These are phyloP conservation scores for Tirmania nivea DNA, from an alignment of 495 filamentous ascomycete species.

Conservation along the genomic window DNA sequence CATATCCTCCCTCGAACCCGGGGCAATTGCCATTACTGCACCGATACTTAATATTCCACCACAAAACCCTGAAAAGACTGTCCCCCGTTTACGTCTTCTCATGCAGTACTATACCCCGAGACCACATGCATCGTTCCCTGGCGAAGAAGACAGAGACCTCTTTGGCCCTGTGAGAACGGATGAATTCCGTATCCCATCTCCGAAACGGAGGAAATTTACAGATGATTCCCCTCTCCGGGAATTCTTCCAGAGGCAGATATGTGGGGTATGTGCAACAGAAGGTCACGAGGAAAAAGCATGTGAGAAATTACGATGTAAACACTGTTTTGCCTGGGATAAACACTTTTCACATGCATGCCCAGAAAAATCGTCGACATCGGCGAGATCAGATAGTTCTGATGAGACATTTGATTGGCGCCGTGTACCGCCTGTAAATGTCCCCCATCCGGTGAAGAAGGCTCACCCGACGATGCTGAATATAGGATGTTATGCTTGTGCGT, in stretches of 20 bases:
- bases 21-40: neutral
- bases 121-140: slow-evolving; percentile 5
- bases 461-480: neutral
- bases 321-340: slow-evolving; percentile 13
- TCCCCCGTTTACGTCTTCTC: neutral
- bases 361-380: neutral
- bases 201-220: neutral
- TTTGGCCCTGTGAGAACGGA: neutral
- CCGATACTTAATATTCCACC: neutral
- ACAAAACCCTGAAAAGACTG: neutral
- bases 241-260: slow-evolving; percentile 4
- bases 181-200: neutral
- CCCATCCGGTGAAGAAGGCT: neutral
- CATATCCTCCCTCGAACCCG: neutral
- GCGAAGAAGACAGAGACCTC: slow-evolving; percentile 10
- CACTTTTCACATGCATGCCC: slow-evolving; percentile 19
- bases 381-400: neutral
- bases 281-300: slow-evolving; percentile 7
- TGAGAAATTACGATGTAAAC: slow-evolving; percentile 12
- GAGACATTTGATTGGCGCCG: slow-evolving; percentile 3
- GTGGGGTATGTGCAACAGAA: slow-evolving; percentile 6
- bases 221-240: neutral
- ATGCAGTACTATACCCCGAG: slow-evolving; percentile 10
- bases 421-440: neutral
- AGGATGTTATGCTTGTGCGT: slow-evolving; percentile 13